Evolutionary conservation across 1,284 basidiomycete species (phyloP), one percentile per base, ranked within the genome.

Genomic region (Xanthoconium separans): DNA sequence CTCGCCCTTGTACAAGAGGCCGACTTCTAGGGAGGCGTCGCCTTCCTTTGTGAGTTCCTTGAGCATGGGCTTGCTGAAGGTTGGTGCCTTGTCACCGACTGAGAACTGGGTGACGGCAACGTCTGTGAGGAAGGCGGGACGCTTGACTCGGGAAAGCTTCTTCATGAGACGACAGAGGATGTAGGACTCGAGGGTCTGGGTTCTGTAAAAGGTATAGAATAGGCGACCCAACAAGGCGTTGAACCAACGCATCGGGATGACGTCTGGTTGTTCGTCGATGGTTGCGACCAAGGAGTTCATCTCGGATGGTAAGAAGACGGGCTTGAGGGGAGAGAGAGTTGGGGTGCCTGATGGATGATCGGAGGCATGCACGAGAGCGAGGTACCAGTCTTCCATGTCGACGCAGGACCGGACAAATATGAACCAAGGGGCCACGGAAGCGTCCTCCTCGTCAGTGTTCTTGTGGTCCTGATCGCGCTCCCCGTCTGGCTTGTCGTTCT

Each of bases 371-470:
- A 95, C 72, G 47, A 98, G 79, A 0, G 93, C 81, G 45, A 95
- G 78, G 70, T 97, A 98, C 95, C 95, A 98, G 70, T 98, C 95
- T 73, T 98, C 90, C 90, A 93, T 92, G 69, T 93, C 89, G 55
- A 85, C 77, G 66, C 87, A 92, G 22, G 84, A 86, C 55, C 87
- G 86, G 22, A 91, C 84, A 71, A 96, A 96, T 65, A 97, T 83
- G 75, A 88, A 96, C 91, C 93, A 95, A 1, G 93, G 89, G 3
- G 81, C 80, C 5, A 76, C 73, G 50, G 80, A 61, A 1, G 80
- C 77, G 63, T 84, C 78, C 46, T 81, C 78, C 56, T 72, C 70
- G 16, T 82, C 79, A 53, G 72, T 72, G 55, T 62, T 60, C 60
- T 76, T 74, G 60, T 82, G 81, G 56, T 81, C 79, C 44, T 70